Percentiles rank a stretch among this genome's conserved stretches.
phyloP scores from a whole-genome alignment of 768 basidiomycete species.

The Calvatia gigantea region DNA sequence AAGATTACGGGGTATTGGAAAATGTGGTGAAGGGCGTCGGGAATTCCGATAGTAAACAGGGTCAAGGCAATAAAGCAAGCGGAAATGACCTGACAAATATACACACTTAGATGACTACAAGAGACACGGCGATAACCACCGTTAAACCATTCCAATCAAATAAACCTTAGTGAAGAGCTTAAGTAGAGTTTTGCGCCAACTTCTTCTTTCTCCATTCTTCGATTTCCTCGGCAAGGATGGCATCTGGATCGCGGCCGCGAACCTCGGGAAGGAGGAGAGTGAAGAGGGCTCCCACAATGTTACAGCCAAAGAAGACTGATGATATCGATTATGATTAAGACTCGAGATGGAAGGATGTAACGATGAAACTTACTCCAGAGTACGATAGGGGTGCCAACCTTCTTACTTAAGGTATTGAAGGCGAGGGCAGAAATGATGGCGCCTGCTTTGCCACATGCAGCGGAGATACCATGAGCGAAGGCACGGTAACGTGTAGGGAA shows the following conservation, averaged over 20 bases:
- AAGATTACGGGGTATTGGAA: no score
- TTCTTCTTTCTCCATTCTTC: slow-evolving; percentile 11
- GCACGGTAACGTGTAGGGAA: slow-evolving; percentile 77
- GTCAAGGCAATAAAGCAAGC: no score
- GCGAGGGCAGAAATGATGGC: slow-evolving; percentile 75
- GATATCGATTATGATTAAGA: background rate
- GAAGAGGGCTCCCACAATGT: slow-evolving; percentile 48
- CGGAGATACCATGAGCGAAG: slow-evolving; percentile 71
- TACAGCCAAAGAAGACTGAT: slow-evolving; percentile 66
- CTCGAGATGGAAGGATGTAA: background rate
- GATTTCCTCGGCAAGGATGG: slow-evolving; percentile 33
- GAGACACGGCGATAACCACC: no score
- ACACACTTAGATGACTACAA: no score
- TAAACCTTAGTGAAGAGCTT: no score
- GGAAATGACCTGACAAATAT: no score
- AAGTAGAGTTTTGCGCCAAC: background rate
- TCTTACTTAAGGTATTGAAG: slow-evolving; percentile 58
- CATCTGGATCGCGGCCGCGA: slow-evolving; percentile 35
- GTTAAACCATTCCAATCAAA: no score
- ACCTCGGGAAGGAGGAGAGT: slow-evolving; percentile 38
- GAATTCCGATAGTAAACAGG: no score
- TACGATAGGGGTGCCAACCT: slow-evolving; percentile 61
- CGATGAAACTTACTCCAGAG: slow-evolving; percentile 61
- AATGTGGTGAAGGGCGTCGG: no score
- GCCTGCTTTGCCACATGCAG: slow-evolving; percentile 70